Conservation (phyloP, 192 early-diverging fungal genomes). For the Chytriomyces sp. region DNA sequence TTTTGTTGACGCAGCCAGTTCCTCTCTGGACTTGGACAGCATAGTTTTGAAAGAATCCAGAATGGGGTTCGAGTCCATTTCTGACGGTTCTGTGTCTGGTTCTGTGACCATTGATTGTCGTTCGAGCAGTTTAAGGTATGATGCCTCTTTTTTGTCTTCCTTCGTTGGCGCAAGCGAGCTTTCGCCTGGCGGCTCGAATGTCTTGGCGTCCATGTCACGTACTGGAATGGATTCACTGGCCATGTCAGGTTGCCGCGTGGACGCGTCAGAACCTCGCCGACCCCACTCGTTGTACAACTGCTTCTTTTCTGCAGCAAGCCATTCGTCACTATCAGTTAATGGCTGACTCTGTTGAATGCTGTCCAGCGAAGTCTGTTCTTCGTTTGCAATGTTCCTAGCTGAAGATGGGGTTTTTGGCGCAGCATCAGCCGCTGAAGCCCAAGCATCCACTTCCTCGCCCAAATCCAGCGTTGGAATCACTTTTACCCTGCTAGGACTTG, state of each 20-base stretch:
- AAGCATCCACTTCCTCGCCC: conserved; percentile 17
- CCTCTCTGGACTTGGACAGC: not conserved
- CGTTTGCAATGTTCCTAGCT: not conserved
- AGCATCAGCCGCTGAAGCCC: not conserved
- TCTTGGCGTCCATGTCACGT: conserved; percentile 3
- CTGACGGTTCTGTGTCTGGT: too few relatives aligned
- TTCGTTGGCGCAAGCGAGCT: not conserved
- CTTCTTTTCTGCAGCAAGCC: conserved; percentile 43
- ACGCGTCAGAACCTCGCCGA: conserved; percentile 14
- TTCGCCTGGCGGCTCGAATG: not conserved
- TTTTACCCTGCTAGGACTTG: not conserved
- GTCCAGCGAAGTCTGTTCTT: conserved; percentile 16
- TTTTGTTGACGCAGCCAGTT: not conserved
- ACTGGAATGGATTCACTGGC: too few relatives aligned
- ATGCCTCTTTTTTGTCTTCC: not conserved
- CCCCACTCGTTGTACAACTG: conserved; percentile 47
- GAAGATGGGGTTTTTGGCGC: too few relatives aligned
- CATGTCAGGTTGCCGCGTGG: not conserved
- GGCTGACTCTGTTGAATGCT: not conserved
- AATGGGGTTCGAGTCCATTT: too few relatives aligned
- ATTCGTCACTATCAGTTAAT: conserved; percentile 38
- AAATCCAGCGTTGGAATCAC: conserved; percentile 3
- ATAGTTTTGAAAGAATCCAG: conserved; percentile 18
- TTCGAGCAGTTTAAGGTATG: conserved; percentile 21
- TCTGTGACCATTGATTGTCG: too few relatives aligned